phyloP scores from a whole-genome alignment of 2,329 filamentous ascomycete genomes.

The Phialemoniopsis sp. region DNA sequence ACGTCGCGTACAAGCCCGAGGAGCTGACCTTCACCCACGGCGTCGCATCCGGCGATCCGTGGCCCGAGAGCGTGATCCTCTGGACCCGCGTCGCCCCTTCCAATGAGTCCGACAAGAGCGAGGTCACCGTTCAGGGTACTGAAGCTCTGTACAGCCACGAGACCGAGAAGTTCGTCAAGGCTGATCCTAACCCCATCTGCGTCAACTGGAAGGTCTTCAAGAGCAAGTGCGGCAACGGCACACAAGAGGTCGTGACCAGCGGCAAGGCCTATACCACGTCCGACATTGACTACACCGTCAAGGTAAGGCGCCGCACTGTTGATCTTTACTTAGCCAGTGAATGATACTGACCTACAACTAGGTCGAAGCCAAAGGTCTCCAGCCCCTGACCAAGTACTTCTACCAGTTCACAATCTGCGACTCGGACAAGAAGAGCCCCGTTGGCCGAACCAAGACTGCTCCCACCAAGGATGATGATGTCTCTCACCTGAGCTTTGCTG shows the following conservation, averaged over 20 bases:
- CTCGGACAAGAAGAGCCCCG: slow-evolving; percentile 54
- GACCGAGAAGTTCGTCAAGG: slow-evolving; percentile 35
- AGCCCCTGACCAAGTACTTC: slow-evolving; percentile 61
- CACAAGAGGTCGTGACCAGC: slow-evolving; percentile 14
- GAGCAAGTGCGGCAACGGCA: slow-evolving; percentile 21
- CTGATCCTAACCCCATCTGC: slow-evolving; percentile 60
- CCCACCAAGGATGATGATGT: slow-evolving; percentile 53
- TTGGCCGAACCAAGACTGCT: slow-evolving; percentile 68
- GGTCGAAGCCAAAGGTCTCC: slow-evolving; percentile 60
- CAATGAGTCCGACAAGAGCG: slow-evolving; percentile 38
- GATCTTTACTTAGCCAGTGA: no score
- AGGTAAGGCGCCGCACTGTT: slow-evolving; percentile 41
- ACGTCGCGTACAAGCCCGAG: slow-evolving; percentile 31
- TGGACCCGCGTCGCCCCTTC: slow-evolving; percentile 38
- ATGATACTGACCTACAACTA: slow-evolving; percentile 18
- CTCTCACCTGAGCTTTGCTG: slow-evolving; percentile 54
- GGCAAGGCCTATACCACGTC: slow-evolving; percentile 66
- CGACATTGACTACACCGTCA: slow-evolving; percentile 73
- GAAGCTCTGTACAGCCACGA: slow-evolving; percentile 36
- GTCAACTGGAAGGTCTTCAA: slow-evolving; percentile 59
- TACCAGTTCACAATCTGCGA: slow-evolving; percentile 68
- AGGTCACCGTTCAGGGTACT: slow-evolving; percentile 32
- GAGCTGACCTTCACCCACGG: slow-evolving; percentile 58
- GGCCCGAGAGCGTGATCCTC: slow-evolving; percentile 50
- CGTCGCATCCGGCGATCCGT: slow-evolving; percentile 41